Evolutionary conservation across 2,329 filamentous ascomycete genomes (phyloP), one percentile per base, ranked within the genome.

Genomic region (Sphaerulina musiva): DNA sequence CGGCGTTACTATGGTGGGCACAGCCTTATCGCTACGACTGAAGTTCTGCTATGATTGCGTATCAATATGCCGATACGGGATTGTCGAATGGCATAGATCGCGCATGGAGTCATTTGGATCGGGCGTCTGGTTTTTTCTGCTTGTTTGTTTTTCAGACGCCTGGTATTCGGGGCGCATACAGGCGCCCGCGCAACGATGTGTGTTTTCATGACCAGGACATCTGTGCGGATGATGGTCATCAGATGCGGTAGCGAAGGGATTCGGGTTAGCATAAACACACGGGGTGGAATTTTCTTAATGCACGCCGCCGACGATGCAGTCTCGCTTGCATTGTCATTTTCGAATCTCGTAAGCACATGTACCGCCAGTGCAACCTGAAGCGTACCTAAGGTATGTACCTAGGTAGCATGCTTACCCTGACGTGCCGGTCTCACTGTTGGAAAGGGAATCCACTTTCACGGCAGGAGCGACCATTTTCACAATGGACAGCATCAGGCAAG

Each of bases 371-470:
- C 26, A 26, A 26, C 4, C 26, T 17, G 14, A 17, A 17, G 14
- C 14, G 14, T 17, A 17, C 14, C 14, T 17, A 17, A 17, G 14
- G 14, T 17, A n/a, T n/a, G n/a, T n/a, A 17, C 14, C 14, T 17
- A 17, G 14, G 14, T 17, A 17, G 14, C 14, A 17, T 17, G 20
- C 26, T 29, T 29, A 4, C 26, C 26, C 26, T 29, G 26, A 29
- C 26, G 26, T 29, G 26, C 26, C 26, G 1, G 26, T 29, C 34
- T 52, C 31, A 52, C 48, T 36, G 52, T 46, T 11, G 62, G 66
- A 11, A 68, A 67, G 66, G 65, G 67, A 50, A 62, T 58, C 20
- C 67, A 62, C 56, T 65, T 65, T 6, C 63, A 67, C 50, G 60
- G 58, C 38, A 68, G 64, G 29, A 56, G 62, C 26, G 63, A 64